Percentiles rank a stretch among this genome's conserved stretches.
These are phyloP conservation scores for Nematodospora valgi DNA, from an alignment of 805 yeast species.

Conservation along the genomic window DNA sequence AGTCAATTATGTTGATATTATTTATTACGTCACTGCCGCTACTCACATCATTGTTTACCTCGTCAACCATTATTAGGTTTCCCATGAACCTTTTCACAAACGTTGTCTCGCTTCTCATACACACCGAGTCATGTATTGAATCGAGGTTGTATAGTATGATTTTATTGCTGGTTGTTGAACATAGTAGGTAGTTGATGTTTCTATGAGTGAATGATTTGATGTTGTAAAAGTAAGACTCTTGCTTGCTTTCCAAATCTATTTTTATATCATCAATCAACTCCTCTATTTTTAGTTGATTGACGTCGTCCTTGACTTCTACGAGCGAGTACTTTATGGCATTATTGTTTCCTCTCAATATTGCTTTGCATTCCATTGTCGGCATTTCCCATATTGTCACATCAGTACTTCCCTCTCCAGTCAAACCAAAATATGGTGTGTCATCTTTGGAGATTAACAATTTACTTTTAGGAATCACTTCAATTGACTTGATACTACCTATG, in stretches of 20 bases:
- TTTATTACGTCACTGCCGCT: not conserved
- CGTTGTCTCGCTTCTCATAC: constrained; percentile 8
- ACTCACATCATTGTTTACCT: not conserved
- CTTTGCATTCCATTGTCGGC: constrained; percentile 55
- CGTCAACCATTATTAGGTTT: constrained; percentile 2
- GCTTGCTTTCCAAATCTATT: constrained; percentile 20
- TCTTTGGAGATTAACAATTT: constrained; percentile 23
- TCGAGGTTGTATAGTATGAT: constrained; percentile 26
- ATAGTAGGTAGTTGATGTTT: constrained; percentile 16
- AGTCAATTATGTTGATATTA: constrained; percentile 14
- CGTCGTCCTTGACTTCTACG: not conserved
- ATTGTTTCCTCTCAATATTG: constrained; percentile 19
- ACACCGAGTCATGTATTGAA: constrained; percentile 15
- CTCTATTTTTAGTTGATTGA: constrained; percentile 10
- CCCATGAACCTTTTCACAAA: constrained; percentile 3
- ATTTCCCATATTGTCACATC: constrained; percentile 70
- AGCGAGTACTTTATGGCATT: not conserved
- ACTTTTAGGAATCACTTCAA: constrained; percentile 43
- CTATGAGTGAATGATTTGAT: no score
- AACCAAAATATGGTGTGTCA: constrained; percentile 6
- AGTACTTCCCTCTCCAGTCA: constrained; percentile 11
- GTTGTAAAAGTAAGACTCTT: no score
- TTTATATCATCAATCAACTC: constrained; percentile 16
- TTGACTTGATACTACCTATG: constrained; percentile 33
- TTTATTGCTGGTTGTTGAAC: constrained; percentile 26